These are phyloP conservation scores for Tribonema minus DNA, from an alignment of 108 stramenopile species.

Conservation along the genomic window DNA sequence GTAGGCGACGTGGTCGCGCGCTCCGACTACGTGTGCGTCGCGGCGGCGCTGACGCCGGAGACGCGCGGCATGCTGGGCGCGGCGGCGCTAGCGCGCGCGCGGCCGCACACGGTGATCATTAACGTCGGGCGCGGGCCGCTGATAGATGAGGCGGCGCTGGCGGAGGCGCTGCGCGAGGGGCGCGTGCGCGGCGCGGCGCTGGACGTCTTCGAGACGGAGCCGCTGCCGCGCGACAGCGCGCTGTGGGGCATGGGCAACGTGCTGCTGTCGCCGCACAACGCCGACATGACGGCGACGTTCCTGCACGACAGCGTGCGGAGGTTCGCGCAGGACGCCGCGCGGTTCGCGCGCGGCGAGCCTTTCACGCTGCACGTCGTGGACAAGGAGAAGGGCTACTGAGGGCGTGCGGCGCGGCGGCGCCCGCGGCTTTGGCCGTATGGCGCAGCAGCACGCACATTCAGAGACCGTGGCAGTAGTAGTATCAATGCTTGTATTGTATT, in stretches of 20 bases:
- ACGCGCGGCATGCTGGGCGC: conserved; percentile 22
- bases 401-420: too few relatives aligned
- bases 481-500: too few relatives aligned
- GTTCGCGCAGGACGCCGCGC: conserved; percentile 40
- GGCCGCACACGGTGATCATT: conserved; percentile 23
- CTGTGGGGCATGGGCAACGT: conserved; percentile 51
- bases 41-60: conserved; percentile 40
- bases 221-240: conserved; percentile 32
- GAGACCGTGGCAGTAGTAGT: too few relatives aligned
- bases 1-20: conserved; percentile 6
- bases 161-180: conserved; percentile 13
- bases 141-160: conserved; percentile 42
- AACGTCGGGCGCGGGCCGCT: conserved; percentile 38
- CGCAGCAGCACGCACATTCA: too few relatives aligned
- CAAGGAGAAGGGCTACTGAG: conserved; percentile 50
- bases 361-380: conserved; percentile 41
- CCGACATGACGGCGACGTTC: conserved; percentile 32
- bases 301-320: conserved; percentile 29
- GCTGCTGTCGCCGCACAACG: conserved; percentile 51
- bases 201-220: conserved; percentile 47
- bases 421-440: too few relatives aligned
- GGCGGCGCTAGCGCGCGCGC: conserved; percentile 9
- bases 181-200: conserved; percentile 39
- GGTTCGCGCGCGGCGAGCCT: conserved; percentile 34
- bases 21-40: conserved; percentile 45